A percentile compares a stretch with the other conserved stretches of the same genome.
Evolutionary conservation across 352 stramenopile genomes (phyloP).

Genomic region (Halophytophthora polymorphica): DNA sequence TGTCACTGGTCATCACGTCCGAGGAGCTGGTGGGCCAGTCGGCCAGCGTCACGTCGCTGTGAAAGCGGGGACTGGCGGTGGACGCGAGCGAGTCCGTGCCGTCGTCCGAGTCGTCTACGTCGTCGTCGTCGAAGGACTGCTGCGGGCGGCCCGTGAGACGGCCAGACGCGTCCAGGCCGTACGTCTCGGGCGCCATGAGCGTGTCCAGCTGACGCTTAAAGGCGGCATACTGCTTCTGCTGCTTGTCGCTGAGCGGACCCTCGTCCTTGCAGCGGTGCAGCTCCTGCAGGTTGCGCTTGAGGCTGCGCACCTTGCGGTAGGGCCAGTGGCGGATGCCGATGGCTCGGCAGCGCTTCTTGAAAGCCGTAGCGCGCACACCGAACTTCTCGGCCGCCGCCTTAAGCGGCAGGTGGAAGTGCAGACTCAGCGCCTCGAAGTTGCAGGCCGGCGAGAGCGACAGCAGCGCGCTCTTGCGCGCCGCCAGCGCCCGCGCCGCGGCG

Average conservation of each 20-base stretch:
- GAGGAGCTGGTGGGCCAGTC: constrained; percentile 58
- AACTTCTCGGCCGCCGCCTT: constrained; percentile 75
- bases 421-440: constrained; percentile 71
- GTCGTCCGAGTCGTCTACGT: constrained; percentile 59
- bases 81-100: constrained; percentile 46
- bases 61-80: constrained; percentile 41
- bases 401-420: constrained; percentile 65
- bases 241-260: constrained; percentile 58
- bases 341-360: constrained; percentile 71
- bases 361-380: constrained; percentile 64
- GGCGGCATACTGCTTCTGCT: constrained; percentile 50
- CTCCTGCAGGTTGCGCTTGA: constrained; percentile 67
- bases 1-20: constrained; percentile 12
- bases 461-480: constrained; percentile 45
- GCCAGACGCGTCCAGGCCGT: constrained; percentile 62
- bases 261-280: constrained; percentile 55
- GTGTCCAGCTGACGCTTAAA: constrained; percentile 68
- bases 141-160: constrained; percentile 30
- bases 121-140: constrained; percentile 39
- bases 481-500: constrained; percentile 25
- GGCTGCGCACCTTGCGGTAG: constrained; percentile 67
- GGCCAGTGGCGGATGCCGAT: constrained; percentile 75
- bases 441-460: constrained; percentile 49
- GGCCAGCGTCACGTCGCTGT: constrained; percentile 21
- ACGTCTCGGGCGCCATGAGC: constrained; percentile 64